Percentiles rank a stretch among this genome's conserved stretches.
phyloP scores from a whole-genome alignment of 306 rosid genomes.

The Spatholobus suberectus region DNA sequence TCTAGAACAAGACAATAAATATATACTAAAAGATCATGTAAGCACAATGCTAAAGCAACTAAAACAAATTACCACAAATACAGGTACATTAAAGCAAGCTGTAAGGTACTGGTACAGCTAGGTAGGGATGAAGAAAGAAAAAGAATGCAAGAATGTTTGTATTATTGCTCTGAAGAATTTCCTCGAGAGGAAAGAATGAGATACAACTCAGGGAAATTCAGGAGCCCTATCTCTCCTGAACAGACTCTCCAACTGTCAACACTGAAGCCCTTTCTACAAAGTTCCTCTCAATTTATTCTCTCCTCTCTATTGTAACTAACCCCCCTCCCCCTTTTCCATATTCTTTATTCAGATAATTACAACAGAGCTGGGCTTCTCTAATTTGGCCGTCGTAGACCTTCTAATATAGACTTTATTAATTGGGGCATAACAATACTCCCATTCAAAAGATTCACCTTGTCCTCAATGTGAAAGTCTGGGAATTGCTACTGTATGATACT shows the following conservation, averaged over 20 bases:
- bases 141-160: not conserved
- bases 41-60: not conserved
- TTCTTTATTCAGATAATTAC: not conserved
- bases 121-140: not conserved
- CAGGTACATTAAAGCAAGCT: not conserved
- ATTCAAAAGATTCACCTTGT: not conserved
- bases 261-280: not conserved
- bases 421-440: not conserved
- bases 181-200: not conserved
- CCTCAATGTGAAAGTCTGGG: not conserved
- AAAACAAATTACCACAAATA: not conserved
- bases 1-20: not conserved
- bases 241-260: not conserved
- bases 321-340: not conserved
- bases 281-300: not conserved
- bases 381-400: not conserved
- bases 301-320: not conserved
- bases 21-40: not conserved
- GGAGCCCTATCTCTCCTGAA: not conserved
- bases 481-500: not conserved
- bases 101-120: not conserved
- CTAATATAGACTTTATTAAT: not conserved
- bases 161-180: not conserved
- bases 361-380: not conserved
- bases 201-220: not conserved